Conservation (phyloP, 306 rosid species). For the Vigna angularis region DNA sequence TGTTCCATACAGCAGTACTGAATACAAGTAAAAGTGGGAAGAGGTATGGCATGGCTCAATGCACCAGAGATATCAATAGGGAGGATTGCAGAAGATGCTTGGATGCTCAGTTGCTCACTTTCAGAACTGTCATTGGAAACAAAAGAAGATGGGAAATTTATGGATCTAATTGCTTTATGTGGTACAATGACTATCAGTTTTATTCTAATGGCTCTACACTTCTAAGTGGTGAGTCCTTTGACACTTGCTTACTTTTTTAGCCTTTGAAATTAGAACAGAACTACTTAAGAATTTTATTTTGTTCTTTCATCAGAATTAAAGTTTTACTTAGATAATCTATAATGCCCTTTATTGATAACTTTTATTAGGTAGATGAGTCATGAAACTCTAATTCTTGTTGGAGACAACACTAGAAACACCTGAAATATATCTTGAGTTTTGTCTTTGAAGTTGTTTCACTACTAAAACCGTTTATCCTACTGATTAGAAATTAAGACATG, state of each 20-base stretch:
- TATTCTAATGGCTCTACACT: slow-evolving; percentile 53
- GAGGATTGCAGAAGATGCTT: slow-evolving; percentile 55
- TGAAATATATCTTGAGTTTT: not conserved
- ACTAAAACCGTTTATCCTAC: not conserved
- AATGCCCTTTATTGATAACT: not conserved
- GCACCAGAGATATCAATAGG: slow-evolving; percentile 61
- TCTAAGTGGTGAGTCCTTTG: slow-evolving; percentile 56
- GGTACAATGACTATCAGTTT: slow-evolving; percentile 67
- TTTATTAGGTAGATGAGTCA: not conserved
- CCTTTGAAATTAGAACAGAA: not conserved
- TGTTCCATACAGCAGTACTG: slow-evolving; percentile 49
- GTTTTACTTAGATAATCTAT: not conserved
- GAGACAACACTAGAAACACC: not conserved
- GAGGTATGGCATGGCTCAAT: slow-evolving; percentile 75
- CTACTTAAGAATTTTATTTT: not conserved
- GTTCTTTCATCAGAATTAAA: not conserved
- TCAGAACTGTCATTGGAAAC: slow-evolving; percentile 53
- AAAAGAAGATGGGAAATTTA: slow-evolving; percentile 66
- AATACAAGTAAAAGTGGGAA: slow-evolving; percentile 48
- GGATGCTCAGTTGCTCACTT: slow-evolving; percentile 50
- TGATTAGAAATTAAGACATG: not conserved
- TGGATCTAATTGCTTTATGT: slow-evolving; percentile 66
- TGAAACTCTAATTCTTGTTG: not conserved
- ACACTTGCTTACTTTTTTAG: not conserved
- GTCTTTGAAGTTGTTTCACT: not conserved